Evolutionary conservation across 2,329 filamentous ascomycete species (phyloP).

Genomic region (Sclerotinia nivalis): DNA sequence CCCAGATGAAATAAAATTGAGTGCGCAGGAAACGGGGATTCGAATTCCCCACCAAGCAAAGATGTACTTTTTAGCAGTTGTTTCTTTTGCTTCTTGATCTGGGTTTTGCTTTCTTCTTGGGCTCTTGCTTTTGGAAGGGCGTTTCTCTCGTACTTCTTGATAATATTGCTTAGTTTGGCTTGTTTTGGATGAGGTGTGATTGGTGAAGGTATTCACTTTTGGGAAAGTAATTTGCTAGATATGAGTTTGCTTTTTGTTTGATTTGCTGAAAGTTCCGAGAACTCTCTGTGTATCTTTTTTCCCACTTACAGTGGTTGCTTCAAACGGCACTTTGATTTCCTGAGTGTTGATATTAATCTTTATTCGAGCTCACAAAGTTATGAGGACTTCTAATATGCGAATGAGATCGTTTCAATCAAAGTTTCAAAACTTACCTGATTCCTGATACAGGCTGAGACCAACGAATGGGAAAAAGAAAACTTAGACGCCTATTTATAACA

Average conservation of each 20-base stretch:
- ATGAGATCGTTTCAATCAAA: too few species aligned
- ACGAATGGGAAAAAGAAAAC: not conserved
- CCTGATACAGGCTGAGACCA: not conserved
- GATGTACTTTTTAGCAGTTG: not conserved
- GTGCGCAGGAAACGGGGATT: conserved; percentile 22
- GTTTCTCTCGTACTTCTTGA: not conserved
- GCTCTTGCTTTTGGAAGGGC: not conserved
- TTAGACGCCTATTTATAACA: not conserved
- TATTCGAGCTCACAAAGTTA: not conserved
- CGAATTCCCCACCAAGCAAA: conserved; percentile 22
- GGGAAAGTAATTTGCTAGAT: not conserved
- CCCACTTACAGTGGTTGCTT: not conserved
- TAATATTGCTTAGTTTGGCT: not conserved
- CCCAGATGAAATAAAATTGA: conserved; percentile 1
- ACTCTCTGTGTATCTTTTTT: not conserved
- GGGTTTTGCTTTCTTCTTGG: too few species aligned
- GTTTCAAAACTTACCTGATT: not conserved
- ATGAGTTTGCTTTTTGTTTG: not conserved
- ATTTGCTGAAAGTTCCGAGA: not conserved
- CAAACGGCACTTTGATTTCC: not conserved
- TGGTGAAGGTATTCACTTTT: conserved; percentile 9
- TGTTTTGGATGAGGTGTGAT: not conserved
- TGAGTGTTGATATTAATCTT: not conserved
- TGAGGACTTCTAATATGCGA: too few species aligned
- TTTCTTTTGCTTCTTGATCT: not conserved